Evolutionary conservation across 2,329 filamentous ascomycete genomes (phyloP).

Genomic region (Colletotrichum sp.): DNA sequence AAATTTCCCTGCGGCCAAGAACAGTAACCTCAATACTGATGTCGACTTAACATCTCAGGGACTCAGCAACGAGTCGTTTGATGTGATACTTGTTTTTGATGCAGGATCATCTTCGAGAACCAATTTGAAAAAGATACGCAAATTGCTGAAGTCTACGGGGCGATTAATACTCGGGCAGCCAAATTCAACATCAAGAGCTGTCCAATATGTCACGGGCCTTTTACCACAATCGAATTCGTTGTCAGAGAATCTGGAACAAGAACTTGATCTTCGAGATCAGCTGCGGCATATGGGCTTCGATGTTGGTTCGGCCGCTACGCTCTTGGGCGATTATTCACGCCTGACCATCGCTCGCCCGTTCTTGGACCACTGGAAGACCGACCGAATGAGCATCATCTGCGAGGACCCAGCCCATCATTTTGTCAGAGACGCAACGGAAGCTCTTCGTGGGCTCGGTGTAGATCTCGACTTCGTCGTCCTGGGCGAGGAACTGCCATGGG

Average conservation of each 20-base stretch:
- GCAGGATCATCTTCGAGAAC: neutral
- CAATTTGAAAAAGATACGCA: neutral
- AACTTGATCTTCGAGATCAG: neutral
- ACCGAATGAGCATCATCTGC: neutral
- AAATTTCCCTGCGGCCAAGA: neutral
- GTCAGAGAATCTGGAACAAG: neutral
- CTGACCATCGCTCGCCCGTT: neutral
- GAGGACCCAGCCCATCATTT: neutral
- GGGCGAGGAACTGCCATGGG: neutral
- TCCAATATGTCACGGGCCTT: neutral
- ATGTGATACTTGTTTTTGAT: slow-evolving; percentile 22
- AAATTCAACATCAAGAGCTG: neutral
- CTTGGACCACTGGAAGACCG: neutral
- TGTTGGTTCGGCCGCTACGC: neutral
- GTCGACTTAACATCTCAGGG: slow-evolving; percentile 27
- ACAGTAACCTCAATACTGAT: slow-evolving; percentile 30
- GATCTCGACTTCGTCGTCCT: neutral
- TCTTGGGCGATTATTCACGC: neutral
- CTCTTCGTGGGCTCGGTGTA: neutral
- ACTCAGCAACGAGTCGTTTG: slow-evolving; percentile 29
- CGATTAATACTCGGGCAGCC: neutral
- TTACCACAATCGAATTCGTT: neutral
- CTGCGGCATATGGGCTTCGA: neutral
- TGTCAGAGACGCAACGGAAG: neutral
- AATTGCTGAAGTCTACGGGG: neutral